Evolutionary conservation across 2,329 filamentous ascomycete species (phyloP), one percentile per base, ranked within the genome.

Genomic region (Pseudohalonectria lignicola): DNA sequence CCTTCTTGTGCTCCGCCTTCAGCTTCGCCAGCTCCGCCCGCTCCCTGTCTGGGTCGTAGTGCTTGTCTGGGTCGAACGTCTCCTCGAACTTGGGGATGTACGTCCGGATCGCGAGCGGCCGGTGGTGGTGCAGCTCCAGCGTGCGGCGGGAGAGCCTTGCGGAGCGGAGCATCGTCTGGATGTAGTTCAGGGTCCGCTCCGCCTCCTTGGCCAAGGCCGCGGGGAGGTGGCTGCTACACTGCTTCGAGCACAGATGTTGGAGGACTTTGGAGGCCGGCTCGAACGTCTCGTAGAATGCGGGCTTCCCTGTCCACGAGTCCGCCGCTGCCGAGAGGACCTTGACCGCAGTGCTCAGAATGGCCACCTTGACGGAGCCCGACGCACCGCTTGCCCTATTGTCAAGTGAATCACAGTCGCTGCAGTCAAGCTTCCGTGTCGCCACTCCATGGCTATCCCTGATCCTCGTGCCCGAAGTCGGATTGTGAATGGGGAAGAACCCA

Each of bases 1-100:
- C 92, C 55, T 83, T 78, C 77, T 94, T 94, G 74, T 88, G 85
- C 66, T 96, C 90, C 45, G 80, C 80, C 64, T 79, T 80, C 53
- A 98, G 73, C 60, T 88, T 92, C 54, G 79, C 79, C 44, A 83
- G 63, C 54, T 95, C 87, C 17, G 85, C 81, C 25, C 92, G 84
- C 61, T 94, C 87, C 48, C 80, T 81, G 61, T 98, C 84, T 1
- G 87, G 87, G 55, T 98, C 93, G 74, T 98, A 96, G 71, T 96
- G 92, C 64, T 87, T 90, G 65, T 84, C 78, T 3, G 92, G 92
- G 59, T 94, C 92, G 73, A 87, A 98, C 41, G 76, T 73, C 56
- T 95, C 90, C 64, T 96, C 92, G 64, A 96, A 98, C 60, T 94
- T 94, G 60, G 92, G 92, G 34, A 95, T 78, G 41, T 76, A 80